Conservation (phyloP, 805 yeast species). For the Candida ascalaphidarum region DNA sequence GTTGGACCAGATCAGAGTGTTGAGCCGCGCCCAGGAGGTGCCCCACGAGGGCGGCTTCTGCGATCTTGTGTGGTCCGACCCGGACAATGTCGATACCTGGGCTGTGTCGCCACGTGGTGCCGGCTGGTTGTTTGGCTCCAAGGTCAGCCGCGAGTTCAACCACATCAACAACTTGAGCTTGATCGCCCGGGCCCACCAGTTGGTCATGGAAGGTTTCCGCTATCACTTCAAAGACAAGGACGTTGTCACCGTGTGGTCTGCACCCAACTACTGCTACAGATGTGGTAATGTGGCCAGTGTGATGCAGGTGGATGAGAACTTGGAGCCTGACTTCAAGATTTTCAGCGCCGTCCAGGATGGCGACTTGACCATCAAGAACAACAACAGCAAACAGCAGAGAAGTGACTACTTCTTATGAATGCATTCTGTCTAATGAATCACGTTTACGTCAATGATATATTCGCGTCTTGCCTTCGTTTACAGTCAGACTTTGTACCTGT, state of each 20-base stretch:
- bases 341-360: constrained; percentile 95
- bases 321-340: constrained; percentile 84
- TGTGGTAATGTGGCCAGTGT: constrained; percentile 98
- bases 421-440: no score
- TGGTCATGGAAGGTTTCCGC: constrained; percentile 97
- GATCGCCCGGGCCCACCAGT: constrained; percentile 95
- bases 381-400: constrained; percentile 32
- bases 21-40: constrained; percentile 94
- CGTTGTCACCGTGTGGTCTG: constrained; percentile 97
- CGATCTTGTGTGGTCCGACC: constrained; percentile 96
- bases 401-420: constrained; percentile 34
- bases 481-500: no score
- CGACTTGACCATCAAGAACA: constrained; percentile 31
- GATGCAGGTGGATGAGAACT: constrained; percentile 85
- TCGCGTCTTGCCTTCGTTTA: no score
- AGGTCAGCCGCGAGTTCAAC: constrained; percentile 91
- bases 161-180: constrained; percentile 83
- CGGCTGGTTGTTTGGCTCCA: constrained; percentile 94
- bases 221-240: constrained; percentile 94
- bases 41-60: constrained; percentile 99
- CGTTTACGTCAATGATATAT: no score
- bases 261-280: constrained; percentile 94
- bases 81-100: constrained; percentile 97
- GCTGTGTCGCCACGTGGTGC: constrained; percentile 98
- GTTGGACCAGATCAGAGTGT: constrained; percentile 92